phyloP scores from a whole-genome alignment of 2,329 filamentous ascomycete species.

The Bipolaris oryzae region DNA sequence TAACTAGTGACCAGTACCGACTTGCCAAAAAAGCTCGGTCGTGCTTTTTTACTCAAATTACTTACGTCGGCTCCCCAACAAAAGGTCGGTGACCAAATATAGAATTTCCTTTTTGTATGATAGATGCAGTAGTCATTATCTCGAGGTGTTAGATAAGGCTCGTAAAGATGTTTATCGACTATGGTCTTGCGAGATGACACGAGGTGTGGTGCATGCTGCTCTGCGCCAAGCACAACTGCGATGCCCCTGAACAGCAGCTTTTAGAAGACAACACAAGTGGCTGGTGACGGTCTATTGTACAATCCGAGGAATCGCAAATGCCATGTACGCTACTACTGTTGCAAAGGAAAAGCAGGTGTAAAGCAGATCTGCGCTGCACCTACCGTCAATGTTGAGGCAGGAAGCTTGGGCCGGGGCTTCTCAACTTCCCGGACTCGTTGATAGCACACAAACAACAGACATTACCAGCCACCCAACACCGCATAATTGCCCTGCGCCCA shows the following conservation, averaged over 20 bases:
- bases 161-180: too few relatives aligned
- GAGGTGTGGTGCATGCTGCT: too few relatives aligned
- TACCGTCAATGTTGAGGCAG: slow-evolving; percentile 4
- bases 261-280: background rate
- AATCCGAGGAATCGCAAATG: background rate
- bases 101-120: too few relatives aligned
- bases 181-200: too few relatives aligned
- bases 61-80: too few relatives aligned
- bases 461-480: background rate
- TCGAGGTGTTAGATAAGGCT: too few relatives aligned
- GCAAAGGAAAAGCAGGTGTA: background rate
- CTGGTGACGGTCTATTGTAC: background rate
- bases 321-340: background rate
- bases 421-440: background rate
- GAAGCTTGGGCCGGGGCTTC: slow-evolving; percentile 10
- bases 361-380: background rate
- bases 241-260: background rate
- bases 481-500: background rate
- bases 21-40: too few relatives aligned
- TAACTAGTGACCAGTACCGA: too few relatives aligned
- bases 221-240: background rate
- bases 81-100: too few relatives aligned
- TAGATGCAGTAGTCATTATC: too few relatives aligned
- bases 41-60: too few relatives aligned
- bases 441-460: slow-evolving; percentile 3